Percentiles rank a stretch among this genome's conserved stretches.
Evolutionary conservation across 192 early-diverging fungal species (phyloP).

Genomic region (Coemansia sp.): DNA sequence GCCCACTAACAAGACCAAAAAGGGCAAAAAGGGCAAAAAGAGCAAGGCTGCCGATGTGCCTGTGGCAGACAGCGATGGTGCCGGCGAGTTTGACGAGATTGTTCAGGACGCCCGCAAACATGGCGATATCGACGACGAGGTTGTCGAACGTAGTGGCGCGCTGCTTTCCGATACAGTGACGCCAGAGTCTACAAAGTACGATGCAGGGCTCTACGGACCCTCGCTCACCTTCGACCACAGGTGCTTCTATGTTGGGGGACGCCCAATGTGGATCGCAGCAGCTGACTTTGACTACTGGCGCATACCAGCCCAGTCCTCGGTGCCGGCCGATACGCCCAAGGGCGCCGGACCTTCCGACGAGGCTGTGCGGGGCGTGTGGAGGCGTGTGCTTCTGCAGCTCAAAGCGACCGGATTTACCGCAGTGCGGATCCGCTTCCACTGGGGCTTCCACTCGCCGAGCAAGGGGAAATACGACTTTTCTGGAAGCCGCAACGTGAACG

Average conservation of each 20-base stretch:
- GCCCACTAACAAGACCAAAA: conserved; percentile 3
- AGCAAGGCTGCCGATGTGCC: conserved; percentile 7
- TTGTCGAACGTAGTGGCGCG: conserved; percentile 36
- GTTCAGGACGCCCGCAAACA: conserved; percentile 35
- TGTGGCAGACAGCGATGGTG: conserved; percentile 14
- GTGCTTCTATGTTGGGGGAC: conserved; percentile 67
- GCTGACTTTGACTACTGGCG: conserved; percentile 92
- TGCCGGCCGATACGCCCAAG: not conserved
- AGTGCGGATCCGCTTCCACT: conserved; percentile 88
- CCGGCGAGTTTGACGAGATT: conserved; percentile 38
- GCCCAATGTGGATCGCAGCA: conserved; percentile 62
- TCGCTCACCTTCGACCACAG: conserved; percentile 60
- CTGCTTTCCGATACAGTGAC: conserved; percentile 41
- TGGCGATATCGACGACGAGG: conserved; percentile 36
- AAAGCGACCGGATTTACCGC: conserved; percentile 72
- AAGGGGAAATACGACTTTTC: conserved; percentile 75
- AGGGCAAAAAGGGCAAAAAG: conserved; percentile 3
- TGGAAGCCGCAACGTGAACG: conserved; percentile 68
- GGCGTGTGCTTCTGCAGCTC: conserved; percentile 66
- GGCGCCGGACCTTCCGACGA: conserved; percentile 6
- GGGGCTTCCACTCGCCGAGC: conserved; percentile 81
- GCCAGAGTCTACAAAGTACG: conserved; percentile 36
- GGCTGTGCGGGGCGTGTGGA: conserved; percentile 54
- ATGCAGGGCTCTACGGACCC: conserved; percentile 38
- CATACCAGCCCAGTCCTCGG: conserved; percentile 56